A percentile compares a stretch with the other conserved stretches of the same genome.
phyloP scores from a whole-genome alignment of 179 eudicot species.

The Nepenthes alata region DNA sequence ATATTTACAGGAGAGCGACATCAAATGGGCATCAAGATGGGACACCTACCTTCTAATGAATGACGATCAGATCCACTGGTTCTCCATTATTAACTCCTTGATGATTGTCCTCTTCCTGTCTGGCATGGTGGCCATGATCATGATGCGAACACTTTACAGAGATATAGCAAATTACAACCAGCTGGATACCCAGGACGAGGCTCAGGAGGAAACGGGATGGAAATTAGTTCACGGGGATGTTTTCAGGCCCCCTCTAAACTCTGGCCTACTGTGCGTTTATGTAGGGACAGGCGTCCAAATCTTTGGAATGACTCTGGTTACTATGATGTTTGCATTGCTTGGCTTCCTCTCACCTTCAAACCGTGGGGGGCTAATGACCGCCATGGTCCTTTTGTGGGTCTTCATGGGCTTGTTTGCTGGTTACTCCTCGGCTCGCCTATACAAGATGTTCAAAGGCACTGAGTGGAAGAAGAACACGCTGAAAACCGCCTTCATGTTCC shows the following conservation, averaged over 20 bases:
- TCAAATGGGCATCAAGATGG: slow-evolving; percentile 43
- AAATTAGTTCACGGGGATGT: slow-evolving; percentile 38
- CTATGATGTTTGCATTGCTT: slow-evolving; percentile 35
- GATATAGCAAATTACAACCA: slow-evolving; percentile 37
- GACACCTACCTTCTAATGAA: slow-evolving; percentile 37
- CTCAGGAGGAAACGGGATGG: slow-evolving; percentile 40
- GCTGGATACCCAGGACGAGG: slow-evolving; percentile 34
- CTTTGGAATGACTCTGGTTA: slow-evolving; percentile 30
- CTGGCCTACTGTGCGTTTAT: slow-evolving; percentile 30
- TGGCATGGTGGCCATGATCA: slow-evolving; percentile 44
- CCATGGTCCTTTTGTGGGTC: slow-evolving; percentile 41
- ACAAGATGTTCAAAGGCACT: slow-evolving; percentile 39
- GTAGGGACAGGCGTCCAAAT: slow-evolving; percentile 37
- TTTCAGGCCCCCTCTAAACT: slow-evolving; percentile 32
- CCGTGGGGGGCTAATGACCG: slow-evolving; percentile 42
- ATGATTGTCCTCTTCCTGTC: slow-evolving; percentile 39
- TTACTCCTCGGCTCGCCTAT: slow-evolving; percentile 30
- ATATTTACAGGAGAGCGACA: slow-evolving; percentile 26
- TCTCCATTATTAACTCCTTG: slow-evolving; percentile 36
- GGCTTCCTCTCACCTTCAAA: slow-evolving; percentile 44
- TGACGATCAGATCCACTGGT: slow-evolving; percentile 40
- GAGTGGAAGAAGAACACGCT: slow-evolving; percentile 35
- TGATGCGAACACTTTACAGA: slow-evolving; percentile 32
- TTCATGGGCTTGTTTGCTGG: slow-evolving; percentile 42
- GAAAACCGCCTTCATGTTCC: slow-evolving; percentile 35